phyloP scores from a whole-genome alignment of 345 rosid genomes.

The Eucalyptus tenuipes region DNA sequence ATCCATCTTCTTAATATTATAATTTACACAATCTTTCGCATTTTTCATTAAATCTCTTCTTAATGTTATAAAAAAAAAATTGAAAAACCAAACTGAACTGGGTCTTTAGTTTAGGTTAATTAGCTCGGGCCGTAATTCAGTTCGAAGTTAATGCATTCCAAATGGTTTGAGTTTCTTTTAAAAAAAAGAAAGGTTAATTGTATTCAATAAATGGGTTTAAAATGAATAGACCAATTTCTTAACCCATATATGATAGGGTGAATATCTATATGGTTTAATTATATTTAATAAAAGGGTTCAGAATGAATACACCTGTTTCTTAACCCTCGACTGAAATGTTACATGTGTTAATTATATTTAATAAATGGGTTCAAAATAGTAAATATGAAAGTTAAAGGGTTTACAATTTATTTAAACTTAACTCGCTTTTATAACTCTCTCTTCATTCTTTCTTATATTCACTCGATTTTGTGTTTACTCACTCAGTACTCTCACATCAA shows the following conservation, averaged over 20 bases:
- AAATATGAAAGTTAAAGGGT: no score
- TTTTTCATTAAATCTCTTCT: background rate
- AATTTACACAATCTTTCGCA: background rate
- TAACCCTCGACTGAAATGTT: background rate
- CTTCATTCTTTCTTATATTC: rapidly evolving
- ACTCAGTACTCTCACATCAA: rapidly evolving
- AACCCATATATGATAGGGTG: no score
- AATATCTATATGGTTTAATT: no score
- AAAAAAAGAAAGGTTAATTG: no score
- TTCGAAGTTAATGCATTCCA: background rate
- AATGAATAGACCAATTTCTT: no score
- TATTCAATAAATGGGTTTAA: no score
- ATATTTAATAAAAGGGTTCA: no score
- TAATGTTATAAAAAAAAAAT: no score
- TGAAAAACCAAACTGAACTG: rapidly evolving
- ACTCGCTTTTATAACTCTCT: no score
- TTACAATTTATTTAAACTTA: no score
- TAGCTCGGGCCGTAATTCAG: rapidly evolving
- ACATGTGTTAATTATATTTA: background rate
- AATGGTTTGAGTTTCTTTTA: no score
- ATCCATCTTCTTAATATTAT: background rate
- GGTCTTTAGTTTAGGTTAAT: background rate
- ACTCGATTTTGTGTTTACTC: no score
- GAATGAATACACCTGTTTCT: background rate
- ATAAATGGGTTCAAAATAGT: background rate